Evolutionary conservation across 352 stramenopile species (phyloP).

Genomic region (Globisporangium apiculatum): DNA sequence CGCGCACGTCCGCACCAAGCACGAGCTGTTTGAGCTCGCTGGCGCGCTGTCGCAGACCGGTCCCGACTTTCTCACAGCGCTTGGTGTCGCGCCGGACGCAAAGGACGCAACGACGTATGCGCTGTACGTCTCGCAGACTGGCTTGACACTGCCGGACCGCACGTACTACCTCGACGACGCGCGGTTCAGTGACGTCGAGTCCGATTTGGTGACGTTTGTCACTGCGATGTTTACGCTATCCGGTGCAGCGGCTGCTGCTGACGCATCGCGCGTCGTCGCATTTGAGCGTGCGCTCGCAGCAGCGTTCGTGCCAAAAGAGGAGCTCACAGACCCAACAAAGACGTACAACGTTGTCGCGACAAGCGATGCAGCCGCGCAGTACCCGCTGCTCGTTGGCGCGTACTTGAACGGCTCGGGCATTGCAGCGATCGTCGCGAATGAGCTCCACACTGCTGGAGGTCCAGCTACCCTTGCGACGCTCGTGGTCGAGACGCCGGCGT

Average conservation of each 20-base stretch:
- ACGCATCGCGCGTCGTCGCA: constrained; percentile 57
- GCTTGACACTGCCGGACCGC: constrained; percentile 84
- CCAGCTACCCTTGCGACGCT: constrained; percentile 17
- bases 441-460: too few relatives aligned
- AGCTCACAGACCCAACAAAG: constrained; percentile 78
- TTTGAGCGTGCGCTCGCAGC: constrained; percentile 84
- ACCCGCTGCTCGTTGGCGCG: constrained; percentile 46
- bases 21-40: constrained; percentile 39
- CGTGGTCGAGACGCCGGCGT: constrained; percentile 53
- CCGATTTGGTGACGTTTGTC: constrained; percentile 74
- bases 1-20: constrained; percentile 19
- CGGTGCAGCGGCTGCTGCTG: constrained; percentile 20
- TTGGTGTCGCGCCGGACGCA: constrained; percentile 71
- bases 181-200: constrained; percentile 68
- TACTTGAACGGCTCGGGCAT: constrained; percentile 50
- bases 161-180: constrained; percentile 90
- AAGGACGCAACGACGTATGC: constrained; percentile 79
- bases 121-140: constrained; percentile 74
- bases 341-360: constrained; percentile 90
- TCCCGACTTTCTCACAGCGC: constrained; percentile 74
- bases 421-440: constrained; percentile 17
- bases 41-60: constrained; percentile 45
- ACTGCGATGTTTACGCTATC: constrained; percentile 63
- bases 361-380: constrained; percentile 27
- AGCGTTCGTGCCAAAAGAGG: constrained; percentile 84